These are phyloP conservation scores for Aciculoconidium aculeatum DNA, from an alignment of 805 yeast genomes.

Conservation along the genomic window DNA sequence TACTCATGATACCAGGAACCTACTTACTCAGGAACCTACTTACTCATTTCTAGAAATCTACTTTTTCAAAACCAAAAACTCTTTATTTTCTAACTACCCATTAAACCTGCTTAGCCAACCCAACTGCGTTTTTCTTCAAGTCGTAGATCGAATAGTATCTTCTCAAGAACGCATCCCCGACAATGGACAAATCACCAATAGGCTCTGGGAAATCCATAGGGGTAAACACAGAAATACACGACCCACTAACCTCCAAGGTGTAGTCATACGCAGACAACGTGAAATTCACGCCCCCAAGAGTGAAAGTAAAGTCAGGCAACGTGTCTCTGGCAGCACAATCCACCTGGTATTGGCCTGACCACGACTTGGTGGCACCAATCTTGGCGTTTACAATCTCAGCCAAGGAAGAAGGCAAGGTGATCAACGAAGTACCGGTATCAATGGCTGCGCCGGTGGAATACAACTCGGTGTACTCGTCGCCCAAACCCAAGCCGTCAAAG, in stretches of 20 bases:
- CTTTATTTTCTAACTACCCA: not conserved
- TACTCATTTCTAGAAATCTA: too few species aligned
- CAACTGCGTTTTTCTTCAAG: slow-evolving; percentile 85
- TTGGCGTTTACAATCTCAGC: slow-evolving; percentile 93
- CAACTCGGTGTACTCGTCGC: slow-evolving; percentile 84
- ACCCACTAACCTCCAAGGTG: slow-evolving; percentile 89
- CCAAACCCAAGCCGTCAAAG: slow-evolving; percentile 84
- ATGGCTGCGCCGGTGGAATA: slow-evolving; percentile 90
- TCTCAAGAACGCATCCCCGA: slow-evolving; percentile 97
- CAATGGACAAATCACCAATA: slow-evolving; percentile 90
- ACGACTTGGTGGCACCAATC: slow-evolving; percentile 94
- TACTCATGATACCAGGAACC: too few species aligned
- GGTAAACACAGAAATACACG: slow-evolving; percentile 94
- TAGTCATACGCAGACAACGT: slow-evolving; percentile 87
- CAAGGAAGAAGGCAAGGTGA: slow-evolving; percentile 89
- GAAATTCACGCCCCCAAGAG: slow-evolving; percentile 85
- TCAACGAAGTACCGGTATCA: slow-evolving; percentile 96
- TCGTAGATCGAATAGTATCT: slow-evolving; percentile 92
- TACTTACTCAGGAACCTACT: too few species aligned
- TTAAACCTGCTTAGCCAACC: slow-evolving; percentile 70
- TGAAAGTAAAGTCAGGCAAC: slow-evolving; percentile 90
- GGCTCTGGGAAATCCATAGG: slow-evolving; percentile 98
- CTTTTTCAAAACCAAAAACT: too few species aligned
- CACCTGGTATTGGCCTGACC: slow-evolving; percentile 95
- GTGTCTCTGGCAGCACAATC: slow-evolving; percentile 83